These are phyloP conservation scores for Parsonsia alboflavescens DNA, from an alignment of 257 asterid genomes.

Conservation along the genomic window DNA sequence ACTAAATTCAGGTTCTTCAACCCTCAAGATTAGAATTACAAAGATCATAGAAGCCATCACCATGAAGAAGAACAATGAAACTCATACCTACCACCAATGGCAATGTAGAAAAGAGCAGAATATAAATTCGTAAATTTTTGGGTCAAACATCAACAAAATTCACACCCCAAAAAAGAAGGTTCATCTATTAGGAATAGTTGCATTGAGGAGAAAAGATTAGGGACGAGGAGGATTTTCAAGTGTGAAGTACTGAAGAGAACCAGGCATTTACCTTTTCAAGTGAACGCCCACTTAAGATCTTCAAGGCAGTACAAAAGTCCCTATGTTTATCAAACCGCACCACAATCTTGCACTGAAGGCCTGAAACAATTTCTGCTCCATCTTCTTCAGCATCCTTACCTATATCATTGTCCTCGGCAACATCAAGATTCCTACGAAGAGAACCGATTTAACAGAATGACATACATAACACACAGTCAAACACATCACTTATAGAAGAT, in stretches of 20 bases:
- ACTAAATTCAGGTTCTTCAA: background rate
- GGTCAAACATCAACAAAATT: too few relatives aligned
- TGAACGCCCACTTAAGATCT: conserved; percentile 77
- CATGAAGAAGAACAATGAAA: background rate
- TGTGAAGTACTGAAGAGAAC: background rate
- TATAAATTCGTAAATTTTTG: too few relatives aligned
- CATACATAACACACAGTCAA: background rate
- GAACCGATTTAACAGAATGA: conserved; percentile 16
- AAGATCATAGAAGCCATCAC: background rate
- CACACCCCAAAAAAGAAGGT: too few relatives aligned
- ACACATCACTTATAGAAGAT: background rate
- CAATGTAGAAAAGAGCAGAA: too few relatives aligned
- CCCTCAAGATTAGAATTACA: background rate
- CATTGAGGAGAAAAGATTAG: background rate
- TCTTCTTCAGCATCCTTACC: conserved; percentile 60
- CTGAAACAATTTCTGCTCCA: conserved; percentile 55
- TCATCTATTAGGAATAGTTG: too few relatives aligned
- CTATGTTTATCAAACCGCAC: conserved; percentile 70
- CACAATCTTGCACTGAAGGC: conserved; percentile 84
- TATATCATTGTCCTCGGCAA: conserved; percentile 74
- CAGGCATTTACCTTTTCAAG: conserved; percentile 55
- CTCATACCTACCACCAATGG: background rate
- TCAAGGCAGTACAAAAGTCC: conserved; percentile 70
- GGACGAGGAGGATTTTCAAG: background rate
- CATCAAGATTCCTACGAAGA: conserved; percentile 73